These are phyloP conservation scores for Quillaja saponaria DNA, from an alignment of 306 rosid genomes.

Conservation along the genomic window DNA sequence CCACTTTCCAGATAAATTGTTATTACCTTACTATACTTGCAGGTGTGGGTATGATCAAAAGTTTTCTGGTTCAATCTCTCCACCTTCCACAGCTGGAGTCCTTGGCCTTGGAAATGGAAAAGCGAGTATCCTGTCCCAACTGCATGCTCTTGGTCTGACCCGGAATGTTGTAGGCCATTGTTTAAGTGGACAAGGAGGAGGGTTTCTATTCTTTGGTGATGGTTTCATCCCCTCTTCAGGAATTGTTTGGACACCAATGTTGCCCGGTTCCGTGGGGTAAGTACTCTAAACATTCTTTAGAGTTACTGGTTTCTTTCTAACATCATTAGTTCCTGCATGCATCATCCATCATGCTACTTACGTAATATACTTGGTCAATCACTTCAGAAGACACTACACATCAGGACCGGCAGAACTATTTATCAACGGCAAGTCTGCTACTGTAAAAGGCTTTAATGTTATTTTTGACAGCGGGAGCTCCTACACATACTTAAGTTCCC, in stretches of 20 bases:
- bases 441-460: slow-evolving; percentile 47
- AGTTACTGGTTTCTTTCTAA: slow-evolving; percentile 11
- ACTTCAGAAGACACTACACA: slow-evolving; percentile 56
- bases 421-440: slow-evolving; percentile 53
- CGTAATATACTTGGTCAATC: slow-evolving; percentile 8
- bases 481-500: slow-evolving; percentile 68
- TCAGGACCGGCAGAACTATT: slow-evolving; percentile 73
- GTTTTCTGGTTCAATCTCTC: slow-evolving; percentile 24
- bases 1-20: neutral
- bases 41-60: slow-evolving; percentile 80
- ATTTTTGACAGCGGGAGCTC: slow-evolving; percentile 88
- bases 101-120: slow-evolving; percentile 75
- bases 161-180: slow-evolving; percentile 72
- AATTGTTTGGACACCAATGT: slow-evolving; percentile 59
- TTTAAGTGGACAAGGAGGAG: slow-evolving; percentile 63
- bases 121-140: slow-evolving; percentile 58
- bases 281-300: slow-evolving; percentile 18
- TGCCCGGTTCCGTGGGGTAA: slow-evolving; percentile 41
- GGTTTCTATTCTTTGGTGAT: slow-evolving; percentile 72
- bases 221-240: slow-evolving; percentile 51
- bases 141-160: slow-evolving; percentile 37
- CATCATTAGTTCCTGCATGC: neutral
- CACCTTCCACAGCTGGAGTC: slow-evolving; percentile 64
- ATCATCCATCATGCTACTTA: slow-evolving; percentile 14
- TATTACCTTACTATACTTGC: slow-evolving; percentile 16